Conservation (phyloP, 768 basidiomycete species). For the Vararia minispora region DNA sequence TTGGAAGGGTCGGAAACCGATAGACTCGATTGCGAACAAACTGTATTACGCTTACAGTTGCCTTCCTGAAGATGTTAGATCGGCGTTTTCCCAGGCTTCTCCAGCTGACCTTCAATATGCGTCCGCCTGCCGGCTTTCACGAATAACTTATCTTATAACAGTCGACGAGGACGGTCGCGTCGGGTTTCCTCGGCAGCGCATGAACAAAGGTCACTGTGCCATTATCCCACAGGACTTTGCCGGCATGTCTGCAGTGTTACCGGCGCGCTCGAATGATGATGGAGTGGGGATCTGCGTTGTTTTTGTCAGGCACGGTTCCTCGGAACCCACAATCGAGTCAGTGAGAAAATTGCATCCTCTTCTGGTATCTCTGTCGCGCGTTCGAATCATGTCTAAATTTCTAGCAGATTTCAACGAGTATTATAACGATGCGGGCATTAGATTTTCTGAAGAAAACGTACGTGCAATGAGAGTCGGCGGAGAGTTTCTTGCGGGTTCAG, state of each 20-base stretch:
- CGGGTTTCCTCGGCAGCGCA: background rate
- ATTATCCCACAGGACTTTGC: conserved; percentile 1
- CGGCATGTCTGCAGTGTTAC: background rate
- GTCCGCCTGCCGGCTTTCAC: background rate
- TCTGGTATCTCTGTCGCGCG: background rate
- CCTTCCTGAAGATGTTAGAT: background rate
- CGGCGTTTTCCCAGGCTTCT: background rate
- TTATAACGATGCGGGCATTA: background rate
- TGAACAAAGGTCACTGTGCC: background rate
- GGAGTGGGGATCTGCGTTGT: background rate
- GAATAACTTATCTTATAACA: background rate
- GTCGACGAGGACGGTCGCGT: background rate
- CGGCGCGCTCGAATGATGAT: background rate
- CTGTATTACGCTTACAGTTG: background rate
- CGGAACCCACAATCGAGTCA: background rate
- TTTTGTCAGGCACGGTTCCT: background rate
- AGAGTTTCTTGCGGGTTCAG: background rate
- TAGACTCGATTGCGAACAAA: conserved; percentile 1
- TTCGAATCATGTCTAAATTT: background rate
- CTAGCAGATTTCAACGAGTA: background rate
- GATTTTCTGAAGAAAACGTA: background rate
- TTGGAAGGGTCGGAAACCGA: background rate
- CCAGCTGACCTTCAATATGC: background rate
- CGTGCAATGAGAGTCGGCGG: background rate
- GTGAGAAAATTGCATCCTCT: background rate